Evolutionary conservation across 805 yeast genomes (phyloP).

Genomic region (Metschnikowia vanudenii): DNA sequence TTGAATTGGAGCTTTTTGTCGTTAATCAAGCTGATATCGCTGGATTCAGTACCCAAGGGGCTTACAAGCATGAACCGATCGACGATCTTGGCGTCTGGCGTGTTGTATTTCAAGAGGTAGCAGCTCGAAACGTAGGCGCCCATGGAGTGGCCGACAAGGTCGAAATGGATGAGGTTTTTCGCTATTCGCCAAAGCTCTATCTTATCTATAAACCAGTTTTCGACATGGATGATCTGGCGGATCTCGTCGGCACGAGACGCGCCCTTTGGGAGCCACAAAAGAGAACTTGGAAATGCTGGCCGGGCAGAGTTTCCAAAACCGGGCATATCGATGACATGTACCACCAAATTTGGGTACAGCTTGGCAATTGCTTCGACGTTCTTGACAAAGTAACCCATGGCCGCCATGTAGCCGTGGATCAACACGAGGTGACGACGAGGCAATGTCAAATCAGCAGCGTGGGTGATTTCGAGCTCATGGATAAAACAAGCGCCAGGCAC

Average conservation of each 20-base stretch:
- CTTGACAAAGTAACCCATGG: slow-evolving; percentile 41
- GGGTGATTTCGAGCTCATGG: slow-evolving; percentile 37
- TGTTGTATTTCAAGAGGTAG: slow-evolving; percentile 38
- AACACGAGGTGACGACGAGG: slow-evolving; percentile 28
- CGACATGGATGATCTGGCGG: slow-evolving; percentile 32
- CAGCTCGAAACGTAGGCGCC: slow-evolving; percentile 43
- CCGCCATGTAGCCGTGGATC: slow-evolving; percentile 47
- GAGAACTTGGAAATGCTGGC: slow-evolving; percentile 35
- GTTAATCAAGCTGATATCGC: slow-evolving; percentile 33
- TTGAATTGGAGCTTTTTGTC: slow-evolving; percentile 31
- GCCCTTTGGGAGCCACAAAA: slow-evolving; percentile 22
- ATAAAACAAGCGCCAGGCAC: slow-evolving; percentile 27
- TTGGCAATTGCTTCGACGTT: slow-evolving; percentile 34
- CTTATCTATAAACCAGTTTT: slow-evolving; percentile 42
- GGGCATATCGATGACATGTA: slow-evolving; percentile 42
- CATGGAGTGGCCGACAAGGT: slow-evolving; percentile 42
- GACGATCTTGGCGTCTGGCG: slow-evolving; percentile 16
- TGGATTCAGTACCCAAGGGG: slow-evolving; percentile 46
- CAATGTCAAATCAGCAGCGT: slow-evolving; percentile 15
- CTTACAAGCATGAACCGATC: slow-evolving; percentile 32
- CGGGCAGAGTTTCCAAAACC: slow-evolving; percentile 46
- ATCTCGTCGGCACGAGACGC: slow-evolving; percentile 26
- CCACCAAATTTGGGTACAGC: slow-evolving; percentile 30
- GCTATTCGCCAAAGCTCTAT: slow-evolving; percentile 36
- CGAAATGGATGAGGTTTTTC: slow-evolving; percentile 26